Base-by-base conservation (phyloP, 768 basidiomycete genomes). In the Mrakia gelida region DNA sequence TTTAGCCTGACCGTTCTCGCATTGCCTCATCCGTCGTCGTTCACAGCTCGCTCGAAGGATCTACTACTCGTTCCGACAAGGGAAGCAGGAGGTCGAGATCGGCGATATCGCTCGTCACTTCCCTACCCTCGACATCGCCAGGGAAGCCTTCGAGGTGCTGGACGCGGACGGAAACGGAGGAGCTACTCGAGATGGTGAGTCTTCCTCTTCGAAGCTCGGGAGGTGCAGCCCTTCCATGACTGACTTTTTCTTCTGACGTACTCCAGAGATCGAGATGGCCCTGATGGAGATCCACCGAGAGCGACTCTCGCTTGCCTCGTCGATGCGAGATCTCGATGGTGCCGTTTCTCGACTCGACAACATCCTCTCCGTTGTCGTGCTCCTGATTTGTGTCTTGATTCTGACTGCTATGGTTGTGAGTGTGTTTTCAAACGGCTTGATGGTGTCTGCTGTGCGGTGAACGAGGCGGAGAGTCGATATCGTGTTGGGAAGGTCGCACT, bases 301-400 rank as follows among this genome's bases (percentile, higher is more conserved):
- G 82, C 90, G 94, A 78, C 85, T 93, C 56, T 91, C 91, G 28
- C 89, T 97, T 63, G 91, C 92, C 79, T 90, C 91, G 82, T 92
- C 91, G 8, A 93, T 97, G 93, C 88, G 90, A 63, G 93, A 95
- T 84, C 86, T 95, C 71, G 94, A 95, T 84, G 92, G 91, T 72
- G 94, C 94, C 8, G 93, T 95, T 21, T 90, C 92, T 26, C 80
- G 84, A 38, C 70, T 81, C 41, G 93, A 95, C 84, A 91, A 92
- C 80, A 94, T 95, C 80, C 86, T 95, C 80, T 92, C 95, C 90
- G 88, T 88, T 73, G 83, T 95, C 32, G 94, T 85, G 73, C 49
- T 91, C 82, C 87, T 90, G 54, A 85, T 95, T 74, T 86, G 92
- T 61, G 89, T 89, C 45, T 83, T 97, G n/a, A 91, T 97, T 81